A percentile compares a stretch with the other conserved stretches of the same genome.
These are phyloP conservation scores for Chrysoporthe deuterocubensis DNA, from an alignment of 2,329 filamentous ascomycete species.

Conservation along the genomic window DNA sequence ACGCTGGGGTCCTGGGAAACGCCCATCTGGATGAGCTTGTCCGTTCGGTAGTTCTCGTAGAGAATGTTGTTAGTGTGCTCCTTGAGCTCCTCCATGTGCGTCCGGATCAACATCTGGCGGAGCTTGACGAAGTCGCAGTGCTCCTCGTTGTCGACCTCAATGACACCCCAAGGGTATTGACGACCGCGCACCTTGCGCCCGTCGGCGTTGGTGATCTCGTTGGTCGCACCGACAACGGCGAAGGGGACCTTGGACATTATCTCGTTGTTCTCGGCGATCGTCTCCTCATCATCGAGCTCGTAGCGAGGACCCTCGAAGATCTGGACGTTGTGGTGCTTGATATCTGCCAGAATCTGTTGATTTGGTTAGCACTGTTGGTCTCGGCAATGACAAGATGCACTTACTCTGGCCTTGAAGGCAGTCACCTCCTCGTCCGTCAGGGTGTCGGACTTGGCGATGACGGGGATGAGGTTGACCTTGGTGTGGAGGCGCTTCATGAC, in stretches of 20 bases:
- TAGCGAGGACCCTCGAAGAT: constrained; percentile 99
- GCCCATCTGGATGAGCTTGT: constrained; percentile 98
- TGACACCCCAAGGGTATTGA: constrained; percentile 96
- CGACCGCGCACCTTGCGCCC: constrained; percentile 95
- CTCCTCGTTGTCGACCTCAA: constrained; percentile 99
- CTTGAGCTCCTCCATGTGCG: constrained; percentile 99
- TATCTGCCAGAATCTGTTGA: constrained; percentile 87
- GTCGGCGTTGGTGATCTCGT: constrained; percentile 88
- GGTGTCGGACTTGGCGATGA: constrained; percentile 98
- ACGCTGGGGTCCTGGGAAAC: constrained; percentile 98
- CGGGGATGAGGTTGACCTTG: constrained; percentile 99
- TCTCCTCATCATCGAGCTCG: constrained; percentile 98
- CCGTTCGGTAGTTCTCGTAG: constrained; percentile 99
- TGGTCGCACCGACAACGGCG: constrained; percentile 94
- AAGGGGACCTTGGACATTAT: constrained; percentile 99
- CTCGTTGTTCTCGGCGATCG: constrained; percentile 99
- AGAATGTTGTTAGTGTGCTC: constrained; percentile 99
- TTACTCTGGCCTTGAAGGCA: constrained; percentile 93
- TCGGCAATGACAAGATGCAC: constrained; percentile 43
- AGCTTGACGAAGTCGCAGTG: constrained; percentile 99
- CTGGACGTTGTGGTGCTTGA: constrained; percentile 95
- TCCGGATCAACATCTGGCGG: constrained; percentile 99
- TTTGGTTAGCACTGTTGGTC: constrained; percentile 22
- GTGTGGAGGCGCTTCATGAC: constrained; percentile 99
- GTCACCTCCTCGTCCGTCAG: constrained; percentile 95